A percentile compares a stretch with the other conserved stretches of the same genome.
These are phyloP conservation scores for Pseudogymnoascus sp. DNA, from an alignment of 2,329 filamentous ascomycete genomes.

Conservation along the genomic window DNA sequence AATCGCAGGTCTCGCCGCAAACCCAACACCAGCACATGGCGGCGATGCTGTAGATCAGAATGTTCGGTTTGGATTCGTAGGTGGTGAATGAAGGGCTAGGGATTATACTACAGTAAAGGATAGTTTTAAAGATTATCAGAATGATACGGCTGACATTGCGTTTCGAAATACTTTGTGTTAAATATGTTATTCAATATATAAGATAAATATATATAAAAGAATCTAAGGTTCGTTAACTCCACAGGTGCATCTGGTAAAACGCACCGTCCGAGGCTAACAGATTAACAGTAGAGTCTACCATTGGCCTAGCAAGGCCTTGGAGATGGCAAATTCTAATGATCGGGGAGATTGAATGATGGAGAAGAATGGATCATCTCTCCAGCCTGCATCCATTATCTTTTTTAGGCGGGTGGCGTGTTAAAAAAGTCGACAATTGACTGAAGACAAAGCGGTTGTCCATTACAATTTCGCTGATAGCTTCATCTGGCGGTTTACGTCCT, in stretches of 20 bases:
- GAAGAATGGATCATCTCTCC: neutral
- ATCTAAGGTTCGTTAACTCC: neutral
- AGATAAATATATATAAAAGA: neutral
- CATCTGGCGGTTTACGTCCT: slow-evolving; percentile 10
- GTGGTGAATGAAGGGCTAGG: neutral
- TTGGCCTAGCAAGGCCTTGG: neutral
- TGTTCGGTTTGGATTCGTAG: neutral
- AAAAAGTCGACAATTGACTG: neutral
- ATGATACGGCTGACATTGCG: neutral
- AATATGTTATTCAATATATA: neutral
- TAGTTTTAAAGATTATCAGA: too few relatives aligned
- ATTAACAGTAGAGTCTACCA: neutral
- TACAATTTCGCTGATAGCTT: neutral
- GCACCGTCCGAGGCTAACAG: neutral
- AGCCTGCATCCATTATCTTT: neutral
- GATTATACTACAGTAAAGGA: neutral
- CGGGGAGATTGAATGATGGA: neutral
- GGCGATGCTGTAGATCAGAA: neutral
- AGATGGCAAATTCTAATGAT: neutral
- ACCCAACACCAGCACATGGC: neutral
- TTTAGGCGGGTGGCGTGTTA: neutral
- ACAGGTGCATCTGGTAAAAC: neutral
- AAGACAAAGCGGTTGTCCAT: neutral
- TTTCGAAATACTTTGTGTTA: neutral
- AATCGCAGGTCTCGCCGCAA: neutral